Evolutionary conservation across 2,329 filamentous ascomycete genomes (phyloP), one percentile per base, ranked within the genome.

Genomic region (Pyricularia sp.): DNA sequence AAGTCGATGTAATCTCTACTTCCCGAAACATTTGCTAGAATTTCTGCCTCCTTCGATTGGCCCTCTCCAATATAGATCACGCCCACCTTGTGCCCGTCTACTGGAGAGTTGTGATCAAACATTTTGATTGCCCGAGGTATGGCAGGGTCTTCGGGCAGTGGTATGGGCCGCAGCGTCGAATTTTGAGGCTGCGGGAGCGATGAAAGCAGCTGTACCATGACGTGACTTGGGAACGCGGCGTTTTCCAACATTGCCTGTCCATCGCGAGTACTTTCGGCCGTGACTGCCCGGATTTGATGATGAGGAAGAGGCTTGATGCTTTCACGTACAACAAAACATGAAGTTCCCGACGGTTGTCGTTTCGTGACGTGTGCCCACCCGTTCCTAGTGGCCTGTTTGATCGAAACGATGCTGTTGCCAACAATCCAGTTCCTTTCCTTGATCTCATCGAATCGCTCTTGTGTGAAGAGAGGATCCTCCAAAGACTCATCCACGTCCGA

Each of bases 61-160:
- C 91, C 90, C 74, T 96, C 90, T 68, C 91, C 93, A 71, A 98
- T 90, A 78, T 97, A 99, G 59, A 99, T 89, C 26, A 99, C 91
- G 20, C 95, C 95, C 61, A 97, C 91, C 79, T 97, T 97, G 83
- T 98, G 93, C 7, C 93, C 93, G 78, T 99, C 95, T 4, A 99
- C 90, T 10, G 93, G 94, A 55, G 94, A 91, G 72, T 88, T 96
- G 36, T 90, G 88, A 78, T 99, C 95, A 77, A 99, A 96, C 14
- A 88, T 84, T 55, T 86, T 86, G 58, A 99, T 89, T 0, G 92
- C 90, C 72, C 94, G 88, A 55, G 88, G 85, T 2, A 90, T 88
- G 36, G 86, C 85, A 20, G 92, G 91, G 70, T 91, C 85, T 31
- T 83, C 80, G 0, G 93, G 93, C 7, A 98, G 83, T 0, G 90